Evolutionary conservation across 768 basidiomycete species (phyloP).

Genomic region (Sutorius australiensis): DNA sequence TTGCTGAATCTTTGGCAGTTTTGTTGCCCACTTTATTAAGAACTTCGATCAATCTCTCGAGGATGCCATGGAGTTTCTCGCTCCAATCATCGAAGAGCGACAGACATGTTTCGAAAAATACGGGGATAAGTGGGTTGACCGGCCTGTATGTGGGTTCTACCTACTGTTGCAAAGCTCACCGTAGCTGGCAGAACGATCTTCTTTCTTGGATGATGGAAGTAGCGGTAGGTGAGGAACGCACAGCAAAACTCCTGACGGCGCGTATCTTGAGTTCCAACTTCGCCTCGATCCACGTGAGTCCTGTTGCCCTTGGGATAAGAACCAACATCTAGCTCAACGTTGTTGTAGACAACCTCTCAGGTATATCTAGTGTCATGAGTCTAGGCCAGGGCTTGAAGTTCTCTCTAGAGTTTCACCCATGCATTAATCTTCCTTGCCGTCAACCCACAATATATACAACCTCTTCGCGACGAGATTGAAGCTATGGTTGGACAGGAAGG

Average conservation of each 20-base stretch:
- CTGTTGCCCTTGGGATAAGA: background rate
- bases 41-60: background rate
- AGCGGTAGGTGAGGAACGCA: slow-evolving; percentile 17
- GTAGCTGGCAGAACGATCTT: slow-evolving; percentile 27
- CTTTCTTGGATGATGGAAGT: slow-evolving; percentile 32
- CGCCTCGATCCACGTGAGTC: slow-evolving; percentile 22
- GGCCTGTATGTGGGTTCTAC: slow-evolving; percentile 27
- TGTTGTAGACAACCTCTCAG: slow-evolving; percentile 15
- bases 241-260: slow-evolving; percentile 19
- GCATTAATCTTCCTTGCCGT: slow-evolving; percentile 36
- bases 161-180: background rate
- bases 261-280: slow-evolving; percentile 17
- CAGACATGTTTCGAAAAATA: slow-evolving; percentile 18
- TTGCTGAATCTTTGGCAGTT: background rate
- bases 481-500: slow-evolving; percentile 24
- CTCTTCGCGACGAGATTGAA: slow-evolving; percentile 39
- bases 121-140: slow-evolving; percentile 28
- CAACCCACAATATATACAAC: slow-evolving; percentile 31
- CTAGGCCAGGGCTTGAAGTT: background rate
- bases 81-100: slow-evolving; percentile 32
- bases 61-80: slow-evolving; percentile 16
- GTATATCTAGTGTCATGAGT: slow-evolving; percentile 5
- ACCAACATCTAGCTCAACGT: background rate
- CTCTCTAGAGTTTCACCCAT: slow-evolving; percentile 23
- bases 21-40: background rate